Conservation (phyloP, 305 asterid genomes). For the Fraxinus greggii region DNA sequence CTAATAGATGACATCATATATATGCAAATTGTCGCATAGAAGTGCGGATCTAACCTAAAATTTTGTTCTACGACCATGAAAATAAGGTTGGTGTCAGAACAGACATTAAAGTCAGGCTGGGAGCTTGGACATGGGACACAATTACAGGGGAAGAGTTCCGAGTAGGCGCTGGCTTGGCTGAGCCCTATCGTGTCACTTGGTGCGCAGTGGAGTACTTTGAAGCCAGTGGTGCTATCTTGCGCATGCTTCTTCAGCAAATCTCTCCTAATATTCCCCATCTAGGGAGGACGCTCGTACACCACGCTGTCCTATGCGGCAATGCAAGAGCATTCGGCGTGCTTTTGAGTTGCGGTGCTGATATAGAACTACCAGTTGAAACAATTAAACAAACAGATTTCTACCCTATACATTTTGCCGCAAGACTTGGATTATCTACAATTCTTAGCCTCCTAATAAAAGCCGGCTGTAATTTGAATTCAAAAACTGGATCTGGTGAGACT, state of each 20-base stretch:
- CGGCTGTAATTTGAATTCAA: constrained; percentile 49
- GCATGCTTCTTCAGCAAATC: constrained; percentile 51
- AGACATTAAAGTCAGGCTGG: constrained; percentile 56
- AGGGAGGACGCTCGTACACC: constrained; percentile 66
- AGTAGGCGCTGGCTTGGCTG: constrained; percentile 83
- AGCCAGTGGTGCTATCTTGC: constrained; percentile 53
- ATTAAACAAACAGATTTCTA: constrained; percentile 29
- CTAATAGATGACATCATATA: not conserved
- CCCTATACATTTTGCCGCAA: constrained; percentile 60
- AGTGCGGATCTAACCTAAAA: not conserved
- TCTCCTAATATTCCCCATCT: constrained; percentile 64
- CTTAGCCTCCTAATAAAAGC: constrained; percentile 48
- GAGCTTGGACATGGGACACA: constrained; percentile 82
- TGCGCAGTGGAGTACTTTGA: constrained; percentile 81
- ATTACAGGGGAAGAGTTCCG: constrained; percentile 71
- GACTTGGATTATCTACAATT: constrained; percentile 39
- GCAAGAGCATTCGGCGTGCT: constrained; percentile 52
- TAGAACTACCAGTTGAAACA: constrained; percentile 47
- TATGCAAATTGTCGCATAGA: not conserved
- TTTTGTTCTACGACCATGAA: not conserved
- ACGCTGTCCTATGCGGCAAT: constrained; percentile 60
- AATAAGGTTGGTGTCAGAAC: constrained; percentile 60
- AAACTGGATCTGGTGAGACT: constrained; percentile 55
- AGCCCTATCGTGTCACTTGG: constrained; percentile 65
- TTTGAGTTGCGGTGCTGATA: constrained; percentile 46